phyloP scores from a whole-genome alignment of 441 rosid genomes.

The Adansonia grandidieri region DNA sequence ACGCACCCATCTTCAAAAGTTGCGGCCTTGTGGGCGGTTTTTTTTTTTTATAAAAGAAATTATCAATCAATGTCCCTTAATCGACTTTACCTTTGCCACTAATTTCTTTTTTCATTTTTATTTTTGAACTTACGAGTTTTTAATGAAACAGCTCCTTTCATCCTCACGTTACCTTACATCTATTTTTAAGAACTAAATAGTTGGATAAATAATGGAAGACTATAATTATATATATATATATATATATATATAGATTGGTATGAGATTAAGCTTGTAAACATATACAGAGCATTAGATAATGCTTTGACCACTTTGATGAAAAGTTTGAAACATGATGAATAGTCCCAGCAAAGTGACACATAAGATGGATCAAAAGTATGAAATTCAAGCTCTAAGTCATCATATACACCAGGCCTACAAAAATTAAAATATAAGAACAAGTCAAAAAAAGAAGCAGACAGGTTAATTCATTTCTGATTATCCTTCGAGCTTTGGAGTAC shows the following conservation, averaged over 20 bases:
- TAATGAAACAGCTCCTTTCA: no score
- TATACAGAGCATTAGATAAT: neutral
- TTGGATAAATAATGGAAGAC: neutral
- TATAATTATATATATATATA: neutral
- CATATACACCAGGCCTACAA: slow-evolving; percentile 17
- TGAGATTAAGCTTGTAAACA: neutral
- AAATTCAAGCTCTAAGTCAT: slow-evolving; percentile 6
- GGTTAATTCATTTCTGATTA: neutral
- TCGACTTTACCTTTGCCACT: neutral
- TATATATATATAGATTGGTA: no score
- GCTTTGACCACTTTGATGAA: slow-evolving; percentile 1
- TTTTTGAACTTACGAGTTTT: neutral
- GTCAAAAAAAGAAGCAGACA: slow-evolving; percentile 19
- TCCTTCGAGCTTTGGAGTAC: neutral
- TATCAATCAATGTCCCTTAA: neutral
- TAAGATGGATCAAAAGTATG: neutral
- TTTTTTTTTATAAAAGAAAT: neutral
- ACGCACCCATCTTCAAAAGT: neutral
- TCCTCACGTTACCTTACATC: no score
- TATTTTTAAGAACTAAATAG: neutral
- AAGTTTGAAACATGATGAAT: neutral
- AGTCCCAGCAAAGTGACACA: neutral
- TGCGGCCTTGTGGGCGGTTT: neutral
- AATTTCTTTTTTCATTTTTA: neutral
- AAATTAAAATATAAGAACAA: neutral